phyloP scores from a whole-genome alignment of 2,329 filamentous ascomycete species.

The Dothideomycetidae sp. region DNA sequence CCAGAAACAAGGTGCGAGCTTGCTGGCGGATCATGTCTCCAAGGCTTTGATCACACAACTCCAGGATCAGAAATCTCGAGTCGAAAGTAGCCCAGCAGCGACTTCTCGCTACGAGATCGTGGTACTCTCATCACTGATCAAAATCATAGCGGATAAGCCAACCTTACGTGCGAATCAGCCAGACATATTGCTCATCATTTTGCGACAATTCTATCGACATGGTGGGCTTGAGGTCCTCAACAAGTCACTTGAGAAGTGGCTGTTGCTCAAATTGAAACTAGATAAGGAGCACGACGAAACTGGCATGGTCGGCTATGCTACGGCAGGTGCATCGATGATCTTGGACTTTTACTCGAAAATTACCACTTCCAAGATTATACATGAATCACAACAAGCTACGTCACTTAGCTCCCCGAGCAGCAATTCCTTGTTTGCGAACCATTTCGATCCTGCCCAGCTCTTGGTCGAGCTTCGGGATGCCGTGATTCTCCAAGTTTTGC shows the following conservation, averaged over 20 bases:
- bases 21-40: slow-evolving; percentile 56
- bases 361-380: slow-evolving; percentile 61
- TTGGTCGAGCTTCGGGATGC: slow-evolving; percentile 72
- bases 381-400: slow-evolving; percentile 56
- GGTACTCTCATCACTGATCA: slow-evolving; percentile 61
- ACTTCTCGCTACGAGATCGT: slow-evolving; percentile 60
- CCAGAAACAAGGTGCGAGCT: slow-evolving; percentile 44
- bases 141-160: slow-evolving; percentile 56
- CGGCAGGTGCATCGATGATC: slow-evolving; percentile 50
- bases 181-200: slow-evolving; percentile 51
- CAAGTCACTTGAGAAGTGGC: slow-evolving; percentile 22
- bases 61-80: slow-evolving; percentile 31
- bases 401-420: slow-evolving; percentile 40
- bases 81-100: slow-evolving; percentile 43
- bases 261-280: slow-evolving; percentile 13
- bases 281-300: slow-evolving; percentile 13
- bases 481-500: slow-evolving; percentile 59
- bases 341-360: slow-evolving; percentile 67
- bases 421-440: slow-evolving; percentile 37
- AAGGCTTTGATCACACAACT: slow-evolving; percentile 49
- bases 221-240: slow-evolving; percentile 64
- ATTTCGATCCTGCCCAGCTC: slow-evolving; percentile 58
- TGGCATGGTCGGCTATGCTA: slow-evolving; percentile 13
- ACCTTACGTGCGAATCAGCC: slow-evolving; percentile 37
- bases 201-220: slow-evolving; percentile 74